A percentile compares a stretch with the other conserved stretches of the same genome.
These are phyloP conservation scores for Fonsecaea erecta DNA, from an alignment of 2,329 filamentous ascomycete species.

Conservation along the genomic window DNA sequence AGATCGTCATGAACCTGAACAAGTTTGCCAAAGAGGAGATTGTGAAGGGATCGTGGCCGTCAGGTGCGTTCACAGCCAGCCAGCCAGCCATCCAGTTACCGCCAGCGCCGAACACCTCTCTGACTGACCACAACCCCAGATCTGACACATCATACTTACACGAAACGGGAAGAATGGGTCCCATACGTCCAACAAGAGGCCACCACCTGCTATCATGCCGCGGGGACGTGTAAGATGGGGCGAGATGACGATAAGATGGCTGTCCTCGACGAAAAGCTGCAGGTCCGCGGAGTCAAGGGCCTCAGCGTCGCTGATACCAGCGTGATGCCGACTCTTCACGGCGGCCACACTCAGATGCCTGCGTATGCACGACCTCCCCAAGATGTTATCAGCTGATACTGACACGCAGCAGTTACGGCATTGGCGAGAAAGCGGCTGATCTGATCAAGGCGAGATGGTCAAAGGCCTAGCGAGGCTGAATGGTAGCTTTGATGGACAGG, in stretches of 20 bases:
- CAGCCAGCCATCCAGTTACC: no score
- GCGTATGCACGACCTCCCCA: slow-evolving; percentile 41
- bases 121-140: slow-evolving; percentile 38
- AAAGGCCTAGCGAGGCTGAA: slow-evolving; percentile 3
- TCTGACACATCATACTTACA: slow-evolving; percentile 58
- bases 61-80: slow-evolving; percentile 19
- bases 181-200: slow-evolving; percentile 62
- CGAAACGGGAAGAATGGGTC: slow-evolving; percentile 62
- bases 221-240: slow-evolving; percentile 63
- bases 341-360: slow-evolving; percentile 62
- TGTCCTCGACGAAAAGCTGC: slow-evolving; percentile 60
- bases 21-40: slow-evolving; percentile 63
- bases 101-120: no score
- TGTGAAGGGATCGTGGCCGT: slow-evolving; percentile 65
- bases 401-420: slow-evolving; percentile 50
- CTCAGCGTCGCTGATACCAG: slow-evolving; percentile 61
- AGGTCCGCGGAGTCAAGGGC: slow-evolving; percentile 57
- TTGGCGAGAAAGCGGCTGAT: slow-evolving; percentile 60
- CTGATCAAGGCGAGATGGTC: slow-evolving; percentile 51
- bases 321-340: slow-evolving; percentile 58
- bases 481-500: not conserved
- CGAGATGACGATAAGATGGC: slow-evolving; percentile 53
- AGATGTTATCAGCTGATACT: slow-evolving; percentile 3
- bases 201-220: slow-evolving; percentile 66
- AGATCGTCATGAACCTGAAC: slow-evolving; percentile 63